phyloP scores from a whole-genome alignment of 495 filamentous ascomycete genomes.

The Recurvomyces mirabilis region DNA sequence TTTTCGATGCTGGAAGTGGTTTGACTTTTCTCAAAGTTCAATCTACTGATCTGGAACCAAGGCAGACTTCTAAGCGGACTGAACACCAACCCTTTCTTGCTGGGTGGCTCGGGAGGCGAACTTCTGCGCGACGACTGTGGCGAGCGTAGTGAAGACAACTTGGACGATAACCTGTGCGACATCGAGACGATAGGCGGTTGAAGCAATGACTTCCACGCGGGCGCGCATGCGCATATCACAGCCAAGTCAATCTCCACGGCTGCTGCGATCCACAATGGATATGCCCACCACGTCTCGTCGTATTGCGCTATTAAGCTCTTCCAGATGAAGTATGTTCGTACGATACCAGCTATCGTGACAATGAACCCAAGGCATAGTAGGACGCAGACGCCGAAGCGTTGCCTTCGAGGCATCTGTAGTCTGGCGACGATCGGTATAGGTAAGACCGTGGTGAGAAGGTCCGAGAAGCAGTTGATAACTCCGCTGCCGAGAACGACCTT shows the following conservation, averaged over 20 bases:
- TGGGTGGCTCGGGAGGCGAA: background rate
- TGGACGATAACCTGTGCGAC: slow-evolving; percentile 6
- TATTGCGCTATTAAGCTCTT: slow-evolving; percentile 38
- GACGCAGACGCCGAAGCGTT: slow-evolving; percentile 44
- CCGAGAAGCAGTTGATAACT: slow-evolving; percentile 49
- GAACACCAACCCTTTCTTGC: slow-evolving; percentile 1
- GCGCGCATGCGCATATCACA: slow-evolving; percentile 30
- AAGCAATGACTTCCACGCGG: slow-evolving; percentile 18
- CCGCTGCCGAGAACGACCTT: slow-evolving; percentile 42
- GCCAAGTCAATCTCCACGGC: slow-evolving; percentile 49
- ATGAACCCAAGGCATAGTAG: slow-evolving; percentile 49
- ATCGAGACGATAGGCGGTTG: slow-evolving; percentile 1
- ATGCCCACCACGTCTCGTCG: slow-evolving; percentile 45
- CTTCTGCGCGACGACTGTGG: background rate
- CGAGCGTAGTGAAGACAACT: slow-evolving; percentile 9
- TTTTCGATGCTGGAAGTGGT: background rate
- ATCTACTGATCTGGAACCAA: slow-evolving; percentile 14
- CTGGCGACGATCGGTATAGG: slow-evolving; percentile 50
- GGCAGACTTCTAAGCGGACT: slow-evolving; percentile 14
- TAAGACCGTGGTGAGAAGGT: slow-evolving; percentile 45
- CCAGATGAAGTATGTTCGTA: slow-evolving; percentile 45
- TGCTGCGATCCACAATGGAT: slow-evolving; percentile 42
- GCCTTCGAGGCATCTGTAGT: slow-evolving; percentile 42
- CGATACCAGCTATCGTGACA: slow-evolving; percentile 45
- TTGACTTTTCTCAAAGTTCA: slow-evolving; percentile 8